Evolutionary conservation across 371 early-diverging fungal species (phyloP).

Genomic region (Mucor indicus): DNA sequence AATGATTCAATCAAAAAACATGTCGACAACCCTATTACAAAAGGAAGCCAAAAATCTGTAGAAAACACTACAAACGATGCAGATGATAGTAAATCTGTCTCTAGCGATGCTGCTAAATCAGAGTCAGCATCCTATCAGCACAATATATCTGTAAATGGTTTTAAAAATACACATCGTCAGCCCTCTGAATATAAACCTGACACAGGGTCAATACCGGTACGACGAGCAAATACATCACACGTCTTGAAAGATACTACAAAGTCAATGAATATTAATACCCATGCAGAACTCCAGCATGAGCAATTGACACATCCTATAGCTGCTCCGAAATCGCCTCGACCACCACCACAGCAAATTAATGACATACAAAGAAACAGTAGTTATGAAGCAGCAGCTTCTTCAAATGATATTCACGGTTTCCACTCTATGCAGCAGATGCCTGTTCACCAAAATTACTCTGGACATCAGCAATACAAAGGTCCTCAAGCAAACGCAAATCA

Average conservation of each 20-base stretch:
- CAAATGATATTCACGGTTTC: not conserved
- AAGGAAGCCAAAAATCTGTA: slow-evolving; percentile 11
- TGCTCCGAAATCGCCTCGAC: slow-evolving; percentile 30
- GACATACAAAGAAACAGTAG: no score
- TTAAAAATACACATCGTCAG: slow-evolving; percentile 6
- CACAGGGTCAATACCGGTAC: slow-evolving; percentile 11
- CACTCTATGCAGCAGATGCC: not conserved
- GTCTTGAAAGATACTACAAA: no score
- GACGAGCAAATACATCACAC: not conserved
- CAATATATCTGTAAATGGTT: slow-evolving; percentile 2
- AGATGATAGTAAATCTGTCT: no score
- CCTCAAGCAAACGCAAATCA: not conserved
- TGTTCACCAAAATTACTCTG: not conserved
- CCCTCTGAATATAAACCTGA: slow-evolving; percentile 24
- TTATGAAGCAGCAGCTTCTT: no score
- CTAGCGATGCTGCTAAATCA: no score
- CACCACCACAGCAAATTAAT: slow-evolving; percentile 12
- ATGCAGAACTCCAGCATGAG: not conserved
- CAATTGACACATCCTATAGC: not conserved
- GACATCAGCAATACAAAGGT: not conserved
- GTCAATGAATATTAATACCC: no score
- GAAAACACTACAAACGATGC: no score
- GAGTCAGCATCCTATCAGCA: not conserved
- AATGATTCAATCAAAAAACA: not conserved
- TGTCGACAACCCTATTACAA: not conserved